These are phyloP conservation scores for Cryphonectria carpinicola DNA, from an alignment of 2,329 filamentous ascomycete species.

Conservation along the genomic window DNA sequence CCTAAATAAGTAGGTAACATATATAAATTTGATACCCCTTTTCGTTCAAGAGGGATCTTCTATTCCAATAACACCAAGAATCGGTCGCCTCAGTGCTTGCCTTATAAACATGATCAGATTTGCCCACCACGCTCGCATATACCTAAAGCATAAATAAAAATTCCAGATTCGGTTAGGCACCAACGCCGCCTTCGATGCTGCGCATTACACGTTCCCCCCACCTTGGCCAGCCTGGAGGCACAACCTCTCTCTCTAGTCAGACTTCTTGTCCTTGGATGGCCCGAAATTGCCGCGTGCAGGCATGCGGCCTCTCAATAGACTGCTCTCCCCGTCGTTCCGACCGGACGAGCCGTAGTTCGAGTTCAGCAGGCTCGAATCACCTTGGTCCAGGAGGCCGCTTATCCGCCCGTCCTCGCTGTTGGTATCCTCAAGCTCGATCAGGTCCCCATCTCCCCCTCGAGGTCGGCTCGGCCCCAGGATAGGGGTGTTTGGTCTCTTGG, in stretches of 20 bases:
- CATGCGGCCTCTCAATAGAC: constrained; percentile 43
- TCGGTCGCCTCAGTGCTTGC: constrained; percentile 18
- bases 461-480: constrained; percentile 40
- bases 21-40: constrained; percentile 17
- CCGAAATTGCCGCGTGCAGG: constrained; percentile 32
- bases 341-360: constrained; percentile 42
- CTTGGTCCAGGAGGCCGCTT: constrained; percentile 20
- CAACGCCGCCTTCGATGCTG: constrained; percentile 25
- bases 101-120: constrained; percentile 3
- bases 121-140: constrained; percentile 20
- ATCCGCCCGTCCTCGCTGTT: constrained; percentile 57
- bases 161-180: constrained; percentile 26
- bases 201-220: not conserved
- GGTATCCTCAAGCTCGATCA: constrained; percentile 73
- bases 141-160: constrained; percentile 21
- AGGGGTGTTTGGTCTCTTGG: constrained; percentile 61
- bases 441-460: constrained; percentile 56
- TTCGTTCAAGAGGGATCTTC: constrained; percentile 23
- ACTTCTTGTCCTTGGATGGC: constrained; percentile 49
- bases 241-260: constrained; percentile 41
- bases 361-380: constrained; percentile 38
- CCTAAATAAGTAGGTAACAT: not conserved
- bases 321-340: constrained; percentile 44
- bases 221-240: not conserved
- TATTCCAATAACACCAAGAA: constrained; percentile 20